A percentile compares a stretch with the other conserved stretches of the same genome.
Conservation (phyloP, 192 early-diverging fungal genomes). For the Geranomyces michiganensis region DNA sequence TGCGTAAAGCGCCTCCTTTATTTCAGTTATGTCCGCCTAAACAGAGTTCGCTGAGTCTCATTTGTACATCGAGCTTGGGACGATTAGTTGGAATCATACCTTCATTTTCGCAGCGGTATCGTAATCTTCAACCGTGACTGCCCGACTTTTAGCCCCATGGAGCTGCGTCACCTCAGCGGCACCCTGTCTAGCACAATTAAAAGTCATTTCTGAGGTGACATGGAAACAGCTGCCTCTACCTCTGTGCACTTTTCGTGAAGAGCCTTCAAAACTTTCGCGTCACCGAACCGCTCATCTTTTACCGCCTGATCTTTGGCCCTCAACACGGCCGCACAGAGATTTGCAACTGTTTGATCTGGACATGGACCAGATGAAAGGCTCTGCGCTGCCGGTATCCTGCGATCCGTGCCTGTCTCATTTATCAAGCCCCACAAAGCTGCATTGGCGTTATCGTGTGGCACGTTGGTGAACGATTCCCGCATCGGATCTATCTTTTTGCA, state of each 20-base stretch:
- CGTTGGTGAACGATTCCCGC: conserved; percentile 1
- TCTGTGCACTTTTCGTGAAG: conserved; percentile 44
- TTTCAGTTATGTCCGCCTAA: conserved; percentile 9
- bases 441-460: conserved; percentile 27
- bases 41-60: too few relatives aligned
- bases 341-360: conserved; percentile 41
- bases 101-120: conserved; percentile 76
- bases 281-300: conserved; percentile 61
- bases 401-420: conserved; percentile 20
- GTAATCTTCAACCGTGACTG: conserved; percentile 73
- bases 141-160: conserved; percentile 58
- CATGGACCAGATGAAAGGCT: conserved; percentile 32
- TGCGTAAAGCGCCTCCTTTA: not conserved
- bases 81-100: too few relatives aligned
- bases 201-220: not conserved
- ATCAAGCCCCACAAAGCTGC: conserved; percentile 39
- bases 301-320: conserved; percentile 63
- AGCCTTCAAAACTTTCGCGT: conserved; percentile 66
- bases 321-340: conserved; percentile 44
- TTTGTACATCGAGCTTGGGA: too few relatives aligned
- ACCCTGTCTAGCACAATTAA: conserved; percentile 37
- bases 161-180: conserved; percentile 54
- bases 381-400: conserved; percentile 18
- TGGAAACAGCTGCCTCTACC: not conserved
- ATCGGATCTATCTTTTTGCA: conserved; percentile 24